phyloP scores from a whole-genome alignment of 1,284 basidiomycete genomes.

The Irpex lacteus region DNA sequence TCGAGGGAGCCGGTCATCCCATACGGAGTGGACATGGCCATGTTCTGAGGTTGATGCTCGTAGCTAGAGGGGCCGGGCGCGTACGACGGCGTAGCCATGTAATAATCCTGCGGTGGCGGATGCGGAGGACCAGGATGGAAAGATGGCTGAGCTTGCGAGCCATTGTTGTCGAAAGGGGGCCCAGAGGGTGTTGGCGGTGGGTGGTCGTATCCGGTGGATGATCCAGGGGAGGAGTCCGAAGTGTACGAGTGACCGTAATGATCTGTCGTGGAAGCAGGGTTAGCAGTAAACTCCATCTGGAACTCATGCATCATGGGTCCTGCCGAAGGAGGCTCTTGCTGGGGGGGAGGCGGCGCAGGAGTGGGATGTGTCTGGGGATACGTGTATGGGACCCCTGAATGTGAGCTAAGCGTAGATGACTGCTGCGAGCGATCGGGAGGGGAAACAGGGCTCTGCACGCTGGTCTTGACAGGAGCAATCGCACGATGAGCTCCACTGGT shows the following conservation, averaged over 20 bases:
- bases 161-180: not conserved
- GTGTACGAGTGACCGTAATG: not conserved
- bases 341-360: conserved; percentile 33
- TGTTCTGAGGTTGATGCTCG: conserved; percentile 3
- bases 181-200: not conserved
- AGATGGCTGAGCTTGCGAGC: not conserved
- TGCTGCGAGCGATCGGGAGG: conserved; percentile 12
- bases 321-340: conserved; percentile 28
- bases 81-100: conserved; percentile 7
- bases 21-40: not conserved
- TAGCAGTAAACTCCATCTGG: conserved; percentile 7
- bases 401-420: conserved; percentile 10
- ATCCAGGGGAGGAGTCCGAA: not conserved
- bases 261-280: not conserved
- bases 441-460: conserved; percentile 12
- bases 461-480: conserved; percentile 8
- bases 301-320: conserved; percentile 12
- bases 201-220: conserved; percentile 1
- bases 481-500: conserved; percentile 19
- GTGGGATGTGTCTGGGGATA: conserved; percentile 14
- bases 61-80: conserved; percentile 1
- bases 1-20: not conserved
- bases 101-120: conserved; percentile 7
- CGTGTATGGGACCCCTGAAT: conserved; percentile 3
- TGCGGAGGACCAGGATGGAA: not conserved